Evolutionary conservation across 257 asterid genomes (phyloP), one percentile per base, ranked within the genome.

Genomic region (Verbena officinalis): DNA sequence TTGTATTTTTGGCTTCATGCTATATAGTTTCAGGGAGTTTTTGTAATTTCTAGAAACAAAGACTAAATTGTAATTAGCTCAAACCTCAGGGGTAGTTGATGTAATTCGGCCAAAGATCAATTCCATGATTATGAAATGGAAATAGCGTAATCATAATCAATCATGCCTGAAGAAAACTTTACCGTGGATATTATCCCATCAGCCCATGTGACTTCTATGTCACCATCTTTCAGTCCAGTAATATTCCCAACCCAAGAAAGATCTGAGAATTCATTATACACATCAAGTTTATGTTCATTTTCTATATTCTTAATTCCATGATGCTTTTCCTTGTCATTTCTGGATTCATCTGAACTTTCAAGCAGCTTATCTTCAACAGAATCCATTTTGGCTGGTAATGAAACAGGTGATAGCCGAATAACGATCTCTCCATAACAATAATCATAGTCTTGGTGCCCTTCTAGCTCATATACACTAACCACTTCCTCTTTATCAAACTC

Each of bases 161-260:
- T 9, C 36, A n/a, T 53, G 58, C 50, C 59, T 42, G 14, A 16
- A 67, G 68, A 62, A 33, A 39, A 52, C n/a, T n/a, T 59, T 86
- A 90, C 98, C 89, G 73, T 75, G 55, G 99, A 88, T 71, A 86
- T 70, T 96, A 95, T 95, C 60, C 98, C 98, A 83, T 95, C 96
- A 54, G 96, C 99, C 99, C 99, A 95, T 34, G 90, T 81, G 58
- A 95, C 99, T 77, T 95, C 94, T 53, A 95, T 91, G 73, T 91
- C 98, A 42, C 99, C 98, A 69, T 85, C 80, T 73, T 75, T 80
- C 52, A 91, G 86, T 63, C 96, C 91, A 11, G 90, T 95, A 73
- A 95, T 91, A 78, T 88, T 89, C 77, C 98, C 99, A 30, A 91
- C 99, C 99, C 99, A 91, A 57, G 98, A 76, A 65, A 91, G 91